Evolutionary conservation across 345 rosid species (phyloP).

Genomic region (Conringia planisiliqua): DNA sequence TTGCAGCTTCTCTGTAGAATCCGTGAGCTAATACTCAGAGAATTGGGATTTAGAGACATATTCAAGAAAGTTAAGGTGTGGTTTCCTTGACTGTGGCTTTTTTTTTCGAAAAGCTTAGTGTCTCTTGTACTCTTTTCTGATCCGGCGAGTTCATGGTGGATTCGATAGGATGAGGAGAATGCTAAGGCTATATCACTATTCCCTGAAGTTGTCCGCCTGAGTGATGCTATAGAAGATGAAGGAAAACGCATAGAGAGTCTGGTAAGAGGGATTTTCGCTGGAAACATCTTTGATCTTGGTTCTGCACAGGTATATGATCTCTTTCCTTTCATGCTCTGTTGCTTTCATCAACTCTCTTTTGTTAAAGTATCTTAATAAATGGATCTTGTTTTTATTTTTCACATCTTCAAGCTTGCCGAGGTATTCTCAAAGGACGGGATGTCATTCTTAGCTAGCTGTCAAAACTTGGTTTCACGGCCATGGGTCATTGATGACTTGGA

Average conservation of each 20-base stretch:
- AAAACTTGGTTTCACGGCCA: constrained; percentile 85
- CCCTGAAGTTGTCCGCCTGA: constrained; percentile 61
- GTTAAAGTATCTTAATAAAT: not conserved
- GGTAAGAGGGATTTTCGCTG: constrained; percentile 88
- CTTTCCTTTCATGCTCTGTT: not conserved
- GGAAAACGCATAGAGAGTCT: constrained; percentile 66
- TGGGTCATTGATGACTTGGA: constrained; percentile 98
- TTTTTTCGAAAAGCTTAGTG: not conserved
- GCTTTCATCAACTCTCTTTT: not conserved
- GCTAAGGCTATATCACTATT: constrained; percentile 91
- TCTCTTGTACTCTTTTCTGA: constrained; percentile 5
- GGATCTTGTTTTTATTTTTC: not conserved
- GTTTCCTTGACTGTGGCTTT: not conserved
- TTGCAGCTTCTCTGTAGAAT: constrained; percentile 85
- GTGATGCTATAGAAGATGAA: constrained; percentile 71
- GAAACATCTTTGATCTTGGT: constrained; percentile 96
- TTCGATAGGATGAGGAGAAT: constrained; percentile 85
- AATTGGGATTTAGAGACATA: constrained; percentile 89
- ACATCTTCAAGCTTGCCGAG: constrained; percentile 83
- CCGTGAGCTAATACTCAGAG: constrained; percentile 84
- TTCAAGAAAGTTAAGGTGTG: constrained; percentile 96
- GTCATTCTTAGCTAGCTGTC: constrained; percentile 92
- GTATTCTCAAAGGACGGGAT: constrained; percentile 95
- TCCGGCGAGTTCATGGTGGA: constrained; percentile 1
- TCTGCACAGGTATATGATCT: constrained; percentile 76